phyloP scores from a whole-genome alignment of 768 basidiomycete species.

The Sporobolomyces phaffii region DNA sequence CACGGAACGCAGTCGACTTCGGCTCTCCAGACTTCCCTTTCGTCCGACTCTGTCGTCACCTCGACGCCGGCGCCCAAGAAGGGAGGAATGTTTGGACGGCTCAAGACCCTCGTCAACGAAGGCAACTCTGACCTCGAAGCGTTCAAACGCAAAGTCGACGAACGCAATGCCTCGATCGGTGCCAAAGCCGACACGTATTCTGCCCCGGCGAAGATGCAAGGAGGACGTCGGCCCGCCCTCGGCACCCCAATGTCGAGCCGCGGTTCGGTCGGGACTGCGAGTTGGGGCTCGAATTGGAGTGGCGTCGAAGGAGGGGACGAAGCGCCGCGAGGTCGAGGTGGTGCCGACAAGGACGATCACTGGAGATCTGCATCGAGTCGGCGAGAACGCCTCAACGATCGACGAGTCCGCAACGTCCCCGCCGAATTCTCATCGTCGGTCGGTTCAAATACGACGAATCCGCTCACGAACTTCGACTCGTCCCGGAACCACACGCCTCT shows the following conservation, averaged over 20 bases:
- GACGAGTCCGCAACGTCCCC: background rate
- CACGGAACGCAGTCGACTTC: constrained; percentile 32
- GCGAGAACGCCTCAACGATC: constrained; percentile 35
- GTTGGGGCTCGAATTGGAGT: constrained; percentile 25
- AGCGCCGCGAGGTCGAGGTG: background rate
- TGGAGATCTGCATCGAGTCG: constrained; percentile 38
- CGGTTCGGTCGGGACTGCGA: constrained; percentile 34
- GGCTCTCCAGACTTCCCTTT: constrained; percentile 17
- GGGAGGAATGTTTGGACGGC: constrained; percentile 36
- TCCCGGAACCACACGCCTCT: constrained; percentile 26
- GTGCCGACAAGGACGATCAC: constrained; percentile 28
- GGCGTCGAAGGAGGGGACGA: constrained; percentile 24
- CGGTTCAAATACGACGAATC: constrained; percentile 16
- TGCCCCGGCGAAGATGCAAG: constrained; percentile 43
- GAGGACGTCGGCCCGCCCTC: constrained; percentile 7
- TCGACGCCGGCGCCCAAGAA: background rate
- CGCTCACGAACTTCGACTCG: constrained; percentile 18
- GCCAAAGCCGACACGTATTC: constrained; percentile 33
- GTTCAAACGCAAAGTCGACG: constrained; percentile 37
- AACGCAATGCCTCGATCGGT: constrained; percentile 37
- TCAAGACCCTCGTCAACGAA: constrained; percentile 40
- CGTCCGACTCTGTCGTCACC: background rate
- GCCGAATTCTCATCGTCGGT: constrained; percentile 30
- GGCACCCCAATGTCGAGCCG: constrained; percentile 34
- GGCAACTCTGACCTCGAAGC: constrained; percentile 43